Evolutionary conservation across 371 early-diverging fungal genomes (phyloP).

Genomic region (Apophysomyces sp.): DNA sequence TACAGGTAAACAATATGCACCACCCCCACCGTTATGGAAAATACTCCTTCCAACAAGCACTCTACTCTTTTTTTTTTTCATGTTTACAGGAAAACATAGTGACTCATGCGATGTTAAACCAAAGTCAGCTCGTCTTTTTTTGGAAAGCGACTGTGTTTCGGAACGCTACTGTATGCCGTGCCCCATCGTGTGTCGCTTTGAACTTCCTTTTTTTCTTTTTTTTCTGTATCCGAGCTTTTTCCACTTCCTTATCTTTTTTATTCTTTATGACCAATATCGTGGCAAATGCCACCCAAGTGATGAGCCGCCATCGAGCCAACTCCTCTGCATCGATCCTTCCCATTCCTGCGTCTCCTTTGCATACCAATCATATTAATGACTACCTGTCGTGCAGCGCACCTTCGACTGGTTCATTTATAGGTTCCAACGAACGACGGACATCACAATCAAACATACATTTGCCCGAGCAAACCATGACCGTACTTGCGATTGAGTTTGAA

Average conservation of each 20-base stretch:
- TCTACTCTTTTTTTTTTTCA: too few species aligned
- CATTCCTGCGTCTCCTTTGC: conserved; percentile 5
- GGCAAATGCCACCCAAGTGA: conserved; percentile 14
- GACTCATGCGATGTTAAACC: too few species aligned
- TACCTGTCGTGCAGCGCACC: conserved; percentile 29
- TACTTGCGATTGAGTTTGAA: conserved; percentile 38
- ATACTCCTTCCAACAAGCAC: too few species aligned
- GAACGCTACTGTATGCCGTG: too few species aligned
- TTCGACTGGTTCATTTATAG: conserved; percentile 9
- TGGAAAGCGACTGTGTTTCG: too few species aligned
- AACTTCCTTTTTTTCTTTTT: too few species aligned
- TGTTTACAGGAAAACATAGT: too few species aligned
- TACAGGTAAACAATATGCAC: too few species aligned
- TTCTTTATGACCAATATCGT: conserved; percentile 13
- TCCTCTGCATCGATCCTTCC: conserved; percentile 9
- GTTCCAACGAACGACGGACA: neutral
- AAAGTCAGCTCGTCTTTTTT: too few species aligned
- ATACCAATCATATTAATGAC: conserved; percentile 10
- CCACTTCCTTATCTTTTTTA: neutral
- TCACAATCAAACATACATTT: neutral
- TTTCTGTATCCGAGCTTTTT: neutral
- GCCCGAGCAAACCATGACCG: conserved; percentile 1
- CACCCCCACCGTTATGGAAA: too few species aligned
- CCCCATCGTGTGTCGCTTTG: too few species aligned
- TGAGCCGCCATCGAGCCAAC: conserved; percentile 12